A percentile compares a stretch with the other conserved stretches of the same genome.
phyloP scores from a whole-genome alignment of 768 basidiomycete species.

The Phanerodontia chrysosporium region DNA sequence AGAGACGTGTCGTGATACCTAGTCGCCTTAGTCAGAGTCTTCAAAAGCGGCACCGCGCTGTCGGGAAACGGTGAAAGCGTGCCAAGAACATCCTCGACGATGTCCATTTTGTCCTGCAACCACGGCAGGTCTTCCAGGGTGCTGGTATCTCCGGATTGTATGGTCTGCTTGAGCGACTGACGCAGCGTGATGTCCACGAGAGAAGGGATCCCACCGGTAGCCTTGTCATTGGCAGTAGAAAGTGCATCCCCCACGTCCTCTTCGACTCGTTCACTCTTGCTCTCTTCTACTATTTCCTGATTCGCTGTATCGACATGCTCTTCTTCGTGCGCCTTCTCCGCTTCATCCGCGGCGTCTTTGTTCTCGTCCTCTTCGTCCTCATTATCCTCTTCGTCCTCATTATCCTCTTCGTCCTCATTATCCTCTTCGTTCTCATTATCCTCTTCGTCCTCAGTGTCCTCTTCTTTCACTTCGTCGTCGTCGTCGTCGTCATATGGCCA shows the following conservation, averaged over 20 bases:
- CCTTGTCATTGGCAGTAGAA: not conserved
- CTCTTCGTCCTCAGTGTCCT: slow-evolving; percentile 1
- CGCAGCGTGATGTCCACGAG: slow-evolving; percentile 25
- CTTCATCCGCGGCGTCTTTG: not conserved
- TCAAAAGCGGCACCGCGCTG: slow-evolving; percentile 22
- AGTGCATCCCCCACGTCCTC: no score
- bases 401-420: slow-evolving; percentile 6
- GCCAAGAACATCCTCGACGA: slow-evolving; percentile 20
- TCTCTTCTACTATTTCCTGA: no score
- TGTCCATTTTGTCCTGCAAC: slow-evolving; percentile 26
- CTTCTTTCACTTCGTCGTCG: no score
- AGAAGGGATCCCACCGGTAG: slow-evolving; percentile 15
- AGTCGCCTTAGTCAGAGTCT: slow-evolving; percentile 12
- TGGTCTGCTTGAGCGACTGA: slow-evolving; percentile 24
- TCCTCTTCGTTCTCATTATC: not conserved
- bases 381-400: not conserved
- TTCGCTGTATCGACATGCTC: not conserved
- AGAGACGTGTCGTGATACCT: not conserved
- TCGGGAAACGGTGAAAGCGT: slow-evolving; percentile 24
- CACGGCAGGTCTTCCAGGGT: slow-evolving; percentile 26
- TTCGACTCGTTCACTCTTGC: no score
- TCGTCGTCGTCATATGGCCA: slow-evolving; percentile 4
- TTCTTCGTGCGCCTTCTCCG: not conserved
- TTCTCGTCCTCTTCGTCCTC: not conserved
- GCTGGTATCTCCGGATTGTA: slow-evolving; percentile 20